These are phyloP conservation scores for Hansfordia pulvinata DNA, from an alignment of 2,329 filamentous ascomycete genomes.

Conservation along the genomic window DNA sequence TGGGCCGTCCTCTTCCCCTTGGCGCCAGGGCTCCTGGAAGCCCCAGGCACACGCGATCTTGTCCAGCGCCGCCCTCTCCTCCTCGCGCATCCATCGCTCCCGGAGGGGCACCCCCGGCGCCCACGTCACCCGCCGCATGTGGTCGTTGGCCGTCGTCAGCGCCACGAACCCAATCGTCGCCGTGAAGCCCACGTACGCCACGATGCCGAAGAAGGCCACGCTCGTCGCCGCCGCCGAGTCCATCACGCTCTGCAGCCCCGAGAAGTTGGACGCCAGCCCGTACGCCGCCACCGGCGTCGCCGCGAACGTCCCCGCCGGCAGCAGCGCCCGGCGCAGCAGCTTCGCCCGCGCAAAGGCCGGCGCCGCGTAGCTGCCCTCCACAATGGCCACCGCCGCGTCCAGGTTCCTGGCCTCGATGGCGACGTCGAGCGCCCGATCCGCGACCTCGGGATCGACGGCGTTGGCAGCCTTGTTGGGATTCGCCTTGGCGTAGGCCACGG, in stretches of 20 bases:
- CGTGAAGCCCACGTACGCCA: conserved; percentile 74
- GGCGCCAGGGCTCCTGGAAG: conserved; percentile 65
- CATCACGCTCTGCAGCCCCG: conserved; percentile 60
- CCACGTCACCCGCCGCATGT: conserved; percentile 93
- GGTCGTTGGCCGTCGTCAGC: conserved; percentile 77
- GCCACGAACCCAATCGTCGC: conserved; percentile 74
- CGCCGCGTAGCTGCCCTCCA: conserved; percentile 55
- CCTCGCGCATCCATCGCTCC: conserved; percentile 76
- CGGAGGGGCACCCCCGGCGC: conserved; percentile 65
- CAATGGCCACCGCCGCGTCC: conserved; percentile 60
- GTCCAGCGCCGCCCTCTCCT: conserved; percentile 80
- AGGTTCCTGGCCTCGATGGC: conserved; percentile 73
- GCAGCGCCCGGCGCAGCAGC: conserved; percentile 46
- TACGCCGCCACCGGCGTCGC: conserved; percentile 56
- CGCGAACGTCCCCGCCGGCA: conserved; percentile 42
- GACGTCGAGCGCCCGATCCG: conserved; percentile 60
- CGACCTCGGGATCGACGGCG: conserved; percentile 58
- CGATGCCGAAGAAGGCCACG: conserved; percentile 65
- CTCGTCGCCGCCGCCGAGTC: conserved; percentile 61
- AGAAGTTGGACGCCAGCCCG: conserved; percentile 53
- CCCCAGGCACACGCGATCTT: conserved; percentile 82
- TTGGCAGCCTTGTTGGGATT: conserved; percentile 57
- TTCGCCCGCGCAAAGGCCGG: conserved; percentile 56
- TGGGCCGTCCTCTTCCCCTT: conserved; percentile 80
- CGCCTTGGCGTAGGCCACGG: conserved; percentile 44